Conservation (phyloP, 2,329 filamentous ascomycete species). For the Phyllosticta capitalensis region DNA sequence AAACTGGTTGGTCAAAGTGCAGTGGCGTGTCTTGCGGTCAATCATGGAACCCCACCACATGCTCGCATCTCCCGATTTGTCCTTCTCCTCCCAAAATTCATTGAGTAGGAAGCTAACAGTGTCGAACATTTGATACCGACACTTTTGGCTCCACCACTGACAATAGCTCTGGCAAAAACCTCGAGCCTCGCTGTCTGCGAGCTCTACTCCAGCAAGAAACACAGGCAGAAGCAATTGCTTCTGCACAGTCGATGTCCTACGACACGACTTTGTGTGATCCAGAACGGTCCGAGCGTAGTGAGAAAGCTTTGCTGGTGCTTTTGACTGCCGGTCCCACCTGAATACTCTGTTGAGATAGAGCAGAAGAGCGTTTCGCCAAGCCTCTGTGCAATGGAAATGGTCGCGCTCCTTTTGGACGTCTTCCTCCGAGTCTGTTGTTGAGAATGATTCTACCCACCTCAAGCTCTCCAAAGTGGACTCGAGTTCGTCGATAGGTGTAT, state of each 20-base stretch:
- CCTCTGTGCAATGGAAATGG: not conserved
- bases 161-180: not conserved
- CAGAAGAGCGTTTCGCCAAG: not conserved
- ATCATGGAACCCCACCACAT: constrained; percentile 1
- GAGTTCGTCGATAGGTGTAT: not conserved
- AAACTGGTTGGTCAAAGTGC: not conserved
- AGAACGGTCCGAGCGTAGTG: not conserved
- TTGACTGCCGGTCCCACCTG: not conserved
- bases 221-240: not conserved
- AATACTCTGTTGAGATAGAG: not conserved
- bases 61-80: not conserved
- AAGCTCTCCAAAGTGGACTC: not conserved
- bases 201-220: not conserved
- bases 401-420: not conserved
- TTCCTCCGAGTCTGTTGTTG: not conserved
- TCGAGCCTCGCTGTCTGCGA: not conserved
- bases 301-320: not conserved
- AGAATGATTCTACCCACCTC: not conserved
- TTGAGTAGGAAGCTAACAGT: not conserved
- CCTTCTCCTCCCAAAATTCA: not conserved
- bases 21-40: not conserved
- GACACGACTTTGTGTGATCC: not conserved
- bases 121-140: not conserved
- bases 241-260: not conserved
- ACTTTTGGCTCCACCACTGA: not conserved